phyloP scores from a whole-genome alignment of 495 filamentous ascomycete genomes.

The Apiosordaria backusii region DNA sequence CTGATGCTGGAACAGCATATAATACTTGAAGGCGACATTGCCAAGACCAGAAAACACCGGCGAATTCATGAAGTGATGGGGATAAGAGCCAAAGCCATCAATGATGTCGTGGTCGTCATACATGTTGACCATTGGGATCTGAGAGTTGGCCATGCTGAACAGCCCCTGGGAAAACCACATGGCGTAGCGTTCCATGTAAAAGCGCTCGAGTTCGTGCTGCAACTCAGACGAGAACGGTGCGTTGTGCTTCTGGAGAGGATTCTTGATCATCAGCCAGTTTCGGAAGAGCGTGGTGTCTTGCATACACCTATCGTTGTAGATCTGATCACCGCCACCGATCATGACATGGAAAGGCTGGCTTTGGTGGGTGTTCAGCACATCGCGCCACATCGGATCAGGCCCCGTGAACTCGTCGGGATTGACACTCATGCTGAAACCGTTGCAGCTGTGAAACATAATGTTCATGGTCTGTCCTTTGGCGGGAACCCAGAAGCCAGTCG shows the following conservation, averaged over 20 bases:
- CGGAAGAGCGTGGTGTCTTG: slow-evolving; percentile 68
- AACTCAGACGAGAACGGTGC: slow-evolving; percentile 69
- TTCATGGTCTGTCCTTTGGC: slow-evolving; percentile 86
- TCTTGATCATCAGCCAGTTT: slow-evolving; percentile 80
- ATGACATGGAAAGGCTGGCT: slow-evolving; percentile 95
- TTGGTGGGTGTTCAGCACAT: slow-evolving; percentile 90
- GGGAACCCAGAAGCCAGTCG: slow-evolving; percentile 92
- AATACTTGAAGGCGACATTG: slow-evolving; percentile 93
- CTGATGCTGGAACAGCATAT: slow-evolving; percentile 97
- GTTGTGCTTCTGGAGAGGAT: slow-evolving; percentile 71
- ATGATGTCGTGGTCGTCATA: slow-evolving; percentile 99
- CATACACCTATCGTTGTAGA: slow-evolving; percentile 87
- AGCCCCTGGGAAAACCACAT: slow-evolving; percentile 94
- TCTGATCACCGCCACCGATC: slow-evolving; percentile 95
- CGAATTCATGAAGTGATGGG: slow-evolving; percentile 86
- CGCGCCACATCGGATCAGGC: slow-evolving; percentile 94
- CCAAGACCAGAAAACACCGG: slow-evolving; percentile 87
- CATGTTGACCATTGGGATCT: slow-evolving; percentile 98
- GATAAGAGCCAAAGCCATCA: slow-evolving; percentile 92
- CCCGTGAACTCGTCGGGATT: slow-evolving; percentile 77
- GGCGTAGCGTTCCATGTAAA: slow-evolving; percentile 82
- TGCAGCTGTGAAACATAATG: slow-evolving; percentile 97
- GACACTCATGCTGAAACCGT: slow-evolving; percentile 83
- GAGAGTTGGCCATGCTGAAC: slow-evolving; percentile 85
- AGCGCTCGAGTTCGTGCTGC: slow-evolving; percentile 78